Conservation (phyloP, 2,329 filamentous ascomycete species). For the Fusarium pseudocircinatum region DNA sequence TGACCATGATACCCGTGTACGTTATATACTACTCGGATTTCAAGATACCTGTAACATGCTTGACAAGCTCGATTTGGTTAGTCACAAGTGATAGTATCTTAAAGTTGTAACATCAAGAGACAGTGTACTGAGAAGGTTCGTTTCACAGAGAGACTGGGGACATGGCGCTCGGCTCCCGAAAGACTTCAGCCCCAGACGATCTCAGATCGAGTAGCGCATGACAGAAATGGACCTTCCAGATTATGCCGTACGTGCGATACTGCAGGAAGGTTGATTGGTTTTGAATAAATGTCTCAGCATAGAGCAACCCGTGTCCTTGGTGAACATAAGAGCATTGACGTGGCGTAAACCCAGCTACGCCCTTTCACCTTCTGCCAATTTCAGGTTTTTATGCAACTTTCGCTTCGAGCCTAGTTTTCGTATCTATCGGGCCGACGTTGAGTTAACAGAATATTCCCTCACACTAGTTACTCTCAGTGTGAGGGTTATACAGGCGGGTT, state of each 20-base stretch:
- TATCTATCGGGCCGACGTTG: rapidly evolving
- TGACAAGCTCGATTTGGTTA: background rate
- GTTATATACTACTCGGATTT: background rate
- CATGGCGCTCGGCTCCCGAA: background rate
- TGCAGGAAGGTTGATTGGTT: background rate
- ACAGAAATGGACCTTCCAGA: background rate
- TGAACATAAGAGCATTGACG: background rate
- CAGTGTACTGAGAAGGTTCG: background rate
- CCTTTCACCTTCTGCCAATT: background rate
- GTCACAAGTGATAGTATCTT: background rate
- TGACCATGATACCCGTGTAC: background rate
- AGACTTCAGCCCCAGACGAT: no score
- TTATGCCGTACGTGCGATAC: background rate
- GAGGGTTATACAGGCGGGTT: background rate
- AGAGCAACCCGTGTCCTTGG: background rate
- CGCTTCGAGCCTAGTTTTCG: rapidly evolving
- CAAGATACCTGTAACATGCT: background rate
- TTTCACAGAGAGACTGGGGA: background rate
- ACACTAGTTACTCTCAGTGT: background rate
- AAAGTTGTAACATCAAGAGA: background rate
- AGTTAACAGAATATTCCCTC: background rate
- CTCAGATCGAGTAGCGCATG: background rate
- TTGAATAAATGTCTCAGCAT: background rate
- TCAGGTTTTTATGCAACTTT: background rate
- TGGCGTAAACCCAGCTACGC: background rate